Conservation (phyloP, 306 rosid genomes). For the peach (Prunus persica) region DNA sequence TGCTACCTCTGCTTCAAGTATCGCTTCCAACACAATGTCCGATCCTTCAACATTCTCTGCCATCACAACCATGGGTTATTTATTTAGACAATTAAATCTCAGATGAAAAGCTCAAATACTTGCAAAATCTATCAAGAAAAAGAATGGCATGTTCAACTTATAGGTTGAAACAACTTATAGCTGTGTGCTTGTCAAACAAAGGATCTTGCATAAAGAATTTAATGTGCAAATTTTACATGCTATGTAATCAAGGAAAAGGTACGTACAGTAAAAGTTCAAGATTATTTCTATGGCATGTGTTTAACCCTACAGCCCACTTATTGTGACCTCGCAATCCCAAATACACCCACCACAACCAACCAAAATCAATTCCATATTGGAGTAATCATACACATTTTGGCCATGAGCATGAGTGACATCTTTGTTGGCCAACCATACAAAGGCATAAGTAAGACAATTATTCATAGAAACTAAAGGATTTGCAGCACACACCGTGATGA, state of each 20-base stretch:
- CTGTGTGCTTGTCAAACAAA: not conserved
- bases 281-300: not conserved
- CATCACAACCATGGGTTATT: constrained; percentile 22
- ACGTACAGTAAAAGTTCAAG: not conserved
- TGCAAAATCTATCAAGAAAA: not conserved
- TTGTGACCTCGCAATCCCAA: not conserved
- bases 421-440: not conserved
- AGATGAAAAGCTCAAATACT: not conserved
- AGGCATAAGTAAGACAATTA: not conserved
- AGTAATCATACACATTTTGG: not conserved
- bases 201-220: not conserved
- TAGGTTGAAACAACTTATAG: not conserved
- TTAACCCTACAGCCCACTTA: not conserved
- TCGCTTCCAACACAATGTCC: constrained; percentile 73
- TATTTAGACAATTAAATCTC: not conserved
- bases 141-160: not conserved
- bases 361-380: not conserved
- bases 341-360: not conserved
- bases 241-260: not conserved
- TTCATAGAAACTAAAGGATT: not conserved
- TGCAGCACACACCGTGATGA: not conserved
- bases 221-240: not conserved
- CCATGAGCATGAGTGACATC: not conserved
- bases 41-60: constrained; percentile 66
- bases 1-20: constrained; percentile 87